Percentiles rank a stretch among this genome's conserved stretches.
Conservation (phyloP, 2,329 filamentous ascomycete genomes). For the Coniochaeta sp. region DNA sequence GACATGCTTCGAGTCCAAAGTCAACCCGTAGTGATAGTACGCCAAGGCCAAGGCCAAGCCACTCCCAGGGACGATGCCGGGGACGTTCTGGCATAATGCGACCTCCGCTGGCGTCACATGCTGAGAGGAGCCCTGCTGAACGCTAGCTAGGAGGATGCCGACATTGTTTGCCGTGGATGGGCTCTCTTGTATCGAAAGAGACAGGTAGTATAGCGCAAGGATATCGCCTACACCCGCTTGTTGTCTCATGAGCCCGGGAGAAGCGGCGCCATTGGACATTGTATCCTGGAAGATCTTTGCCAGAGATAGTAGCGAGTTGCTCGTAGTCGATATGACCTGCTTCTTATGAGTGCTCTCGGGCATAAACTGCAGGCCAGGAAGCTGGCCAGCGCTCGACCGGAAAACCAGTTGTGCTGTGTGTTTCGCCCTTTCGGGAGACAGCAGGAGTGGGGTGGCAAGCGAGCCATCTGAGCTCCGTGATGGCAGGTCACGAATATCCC, state of each 20-base stretch:
- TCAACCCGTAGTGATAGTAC: conserved; percentile 92
- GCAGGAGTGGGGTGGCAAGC: conserved; percentile 58
- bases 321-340: conserved; percentile 84
- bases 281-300: conserved; percentile 98
- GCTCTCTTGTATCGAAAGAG: conserved; percentile 86
- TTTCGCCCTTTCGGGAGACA: conserved; percentile 77
- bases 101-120: conserved; percentile 14
- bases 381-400: conserved; percentile 57
- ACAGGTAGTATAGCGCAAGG: conserved; percentile 89
- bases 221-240: conserved; percentile 84
- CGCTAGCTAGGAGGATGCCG: conserved; percentile 89
- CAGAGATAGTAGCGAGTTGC: conserved; percentile 87
- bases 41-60: conserved; percentile 81
- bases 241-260: conserved; percentile 48
- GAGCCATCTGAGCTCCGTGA: not conserved
- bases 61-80: conserved; percentile 77
- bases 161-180: conserved; percentile 98
- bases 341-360: conserved; percentile 64
- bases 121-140: conserved; percentile 60
- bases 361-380: conserved; percentile 73
- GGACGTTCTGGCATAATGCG: conserved; percentile 41
- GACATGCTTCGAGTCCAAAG: conserved; percentile 80
- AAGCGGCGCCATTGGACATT: conserved; percentile 66
- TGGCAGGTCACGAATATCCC: conserved; percentile 20
- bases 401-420: conserved; percentile 82